Conservation (phyloP, 257 asterid species). For the Solanum peruvianum region DNA sequence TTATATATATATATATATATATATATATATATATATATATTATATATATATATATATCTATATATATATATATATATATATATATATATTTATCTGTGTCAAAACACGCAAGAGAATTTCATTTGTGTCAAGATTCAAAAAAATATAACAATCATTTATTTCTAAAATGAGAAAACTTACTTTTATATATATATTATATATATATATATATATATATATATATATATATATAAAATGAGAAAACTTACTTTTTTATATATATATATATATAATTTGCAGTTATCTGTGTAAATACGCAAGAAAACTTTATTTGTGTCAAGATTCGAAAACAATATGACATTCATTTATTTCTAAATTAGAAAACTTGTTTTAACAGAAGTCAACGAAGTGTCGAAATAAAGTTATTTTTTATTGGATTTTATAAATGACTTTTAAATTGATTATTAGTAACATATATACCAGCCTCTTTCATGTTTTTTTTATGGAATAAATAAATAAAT, state of each 20-base stretch:
- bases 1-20: no score
- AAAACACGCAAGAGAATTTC: not conserved
- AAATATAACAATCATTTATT: not conserved
- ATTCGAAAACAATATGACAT: not conserved
- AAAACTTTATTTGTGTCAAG: not conserved
- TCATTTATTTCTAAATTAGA: not conserved
- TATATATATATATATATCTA: no score
- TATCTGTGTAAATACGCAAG: not conserved
- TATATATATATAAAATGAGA: not conserved
- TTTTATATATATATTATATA: not conserved
- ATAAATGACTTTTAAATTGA: no score
- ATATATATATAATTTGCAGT: not conserved
- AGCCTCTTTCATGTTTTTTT: not conserved
- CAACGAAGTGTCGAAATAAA: not conserved
- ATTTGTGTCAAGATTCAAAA: not conserved
- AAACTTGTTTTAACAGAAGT: not conserved
- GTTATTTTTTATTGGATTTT: not conserved
- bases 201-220: no score
- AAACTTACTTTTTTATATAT: no score
- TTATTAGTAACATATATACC: not conserved
- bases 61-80: not conserved
- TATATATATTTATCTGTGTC: not conserved
- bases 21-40: no score
- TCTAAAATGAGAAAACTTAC: not conserved
- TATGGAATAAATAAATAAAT: no score